Percentiles rank a stretch among this genome's conserved stretches.
These are phyloP conservation scores for Penicillium sp. DNA, from an alignment of 2,329 filamentous ascomycete species.

Conservation along the genomic window DNA sequence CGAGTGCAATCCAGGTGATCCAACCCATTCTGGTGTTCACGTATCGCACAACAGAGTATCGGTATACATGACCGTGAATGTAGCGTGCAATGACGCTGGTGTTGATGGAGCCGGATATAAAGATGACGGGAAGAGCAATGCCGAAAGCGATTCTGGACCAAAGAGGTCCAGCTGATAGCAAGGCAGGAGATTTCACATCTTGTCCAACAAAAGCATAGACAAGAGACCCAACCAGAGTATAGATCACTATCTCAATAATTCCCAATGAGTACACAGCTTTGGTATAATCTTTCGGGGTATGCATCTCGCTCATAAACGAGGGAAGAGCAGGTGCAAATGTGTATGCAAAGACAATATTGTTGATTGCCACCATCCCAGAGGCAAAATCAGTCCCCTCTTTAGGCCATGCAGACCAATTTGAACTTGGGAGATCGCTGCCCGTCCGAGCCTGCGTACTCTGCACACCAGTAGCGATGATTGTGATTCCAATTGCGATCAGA, in stretches of 20 bases:
- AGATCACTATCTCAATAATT: slow-evolving; percentile 1
- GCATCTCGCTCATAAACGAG: slow-evolving; percentile 7
- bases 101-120: slow-evolving; percentile 20
- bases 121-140: slow-evolving; percentile 8
- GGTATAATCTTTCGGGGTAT: slow-evolving; percentile 7
- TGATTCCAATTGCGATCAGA: slow-evolving; percentile 31
- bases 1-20: slow-evolving; percentile 14
- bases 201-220: slow-evolving; percentile 11
- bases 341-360: slow-evolving; percentile 10
- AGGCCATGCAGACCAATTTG: slow-evolving; percentile 12
- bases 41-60: slow-evolving; percentile 8
- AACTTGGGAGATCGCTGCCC: slow-evolving; percentile 9
- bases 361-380: slow-evolving; percentile 4
- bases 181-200: slow-evolving; percentile 4
- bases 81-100: slow-evolving; percentile 17
- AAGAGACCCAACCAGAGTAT: slow-evolving; percentile 6
- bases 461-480: slow-evolving; percentile 33
- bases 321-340: slow-evolving; percentile 3
- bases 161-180: slow-evolving; percentile 3
- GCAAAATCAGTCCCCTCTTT: slow-evolving; percentile 4
- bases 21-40: slow-evolving; percentile 20
- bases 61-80: slow-evolving; percentile 18
- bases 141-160: slow-evolving; percentile 5
- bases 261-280: slow-evolving; percentile 6
- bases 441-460: slow-evolving; percentile 15